Base-by-base conservation (phyloP, 2,329 filamentous ascomycete species). In the Epichloe aotearoae region DNA sequence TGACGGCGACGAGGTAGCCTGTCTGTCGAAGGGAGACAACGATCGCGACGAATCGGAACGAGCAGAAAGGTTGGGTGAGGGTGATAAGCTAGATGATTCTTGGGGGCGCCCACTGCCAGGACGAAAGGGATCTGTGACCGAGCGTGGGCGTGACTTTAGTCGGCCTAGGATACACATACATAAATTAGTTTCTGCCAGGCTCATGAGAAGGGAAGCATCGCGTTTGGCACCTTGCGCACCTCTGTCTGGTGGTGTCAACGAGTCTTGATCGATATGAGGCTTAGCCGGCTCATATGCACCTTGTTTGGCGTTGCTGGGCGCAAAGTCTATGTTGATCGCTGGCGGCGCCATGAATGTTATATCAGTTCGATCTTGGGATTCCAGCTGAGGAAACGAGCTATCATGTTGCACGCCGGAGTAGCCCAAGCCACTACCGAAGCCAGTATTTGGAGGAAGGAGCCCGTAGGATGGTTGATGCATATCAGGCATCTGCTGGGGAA, bases 241-340 rank as follows among this genome's bases (percentile, higher is more conserved):
- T 75, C 79, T 69, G 55, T 88, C 79, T 12, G 91, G 91, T 1
- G 90, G 90, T 47, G 85, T 93, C 54, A 96, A 70, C 4, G 89
- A 88, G 64, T 94, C 87, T 55, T 83, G 76, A 57, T 88, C 81
- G 57, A 82, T 71, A n/a, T 74, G 73, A 33, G 76, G 69, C 61
- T 86, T 87, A 19, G 76, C 73, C 30, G 79, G 77, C 45, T 66
- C 63, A 51, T 67, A 68, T 34, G 57, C 50, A 36, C 56, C 59
- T 30, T 57, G 58, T 53, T 64, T 66, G 36, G 52, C 77, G 72
- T 49, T 85, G 79, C 83, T 83, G 23, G 90, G 90, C 15, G 89
- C 90, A 65, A 88, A 89, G 63, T 95, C 87, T 59, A 96, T 93
- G 62, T 93, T 95, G 67, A 96, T 96, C 48, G 90, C 87, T 0